Evolutionary conservation across 192 early-diverging fungal species (phyloP).

Genomic region (Fimicolochytrium jonesii): DNA sequence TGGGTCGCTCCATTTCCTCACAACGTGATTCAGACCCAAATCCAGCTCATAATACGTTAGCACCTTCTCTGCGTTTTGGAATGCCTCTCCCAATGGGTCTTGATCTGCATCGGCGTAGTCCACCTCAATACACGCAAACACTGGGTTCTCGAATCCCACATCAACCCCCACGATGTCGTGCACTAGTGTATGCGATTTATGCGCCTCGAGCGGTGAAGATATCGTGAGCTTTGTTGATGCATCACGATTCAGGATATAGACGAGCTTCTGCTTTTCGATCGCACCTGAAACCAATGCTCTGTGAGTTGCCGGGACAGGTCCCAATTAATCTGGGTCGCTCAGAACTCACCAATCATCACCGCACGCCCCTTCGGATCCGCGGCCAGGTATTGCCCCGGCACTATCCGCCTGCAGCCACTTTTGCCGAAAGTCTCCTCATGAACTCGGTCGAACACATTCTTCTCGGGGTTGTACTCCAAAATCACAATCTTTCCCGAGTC

Average conservation of each 20-base stretch:
- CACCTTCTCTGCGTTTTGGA: conserved; percentile 65
- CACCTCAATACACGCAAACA: conserved; percentile 91
- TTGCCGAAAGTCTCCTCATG: conserved; percentile 95
- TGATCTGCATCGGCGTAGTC: conserved; percentile 79
- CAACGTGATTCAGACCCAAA: conserved; percentile 97
- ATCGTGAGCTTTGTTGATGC: conserved; percentile 74
- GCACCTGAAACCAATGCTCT: conserved; percentile 50
- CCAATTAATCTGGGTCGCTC: neutral
- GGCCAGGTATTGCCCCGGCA: conserved; percentile 95
- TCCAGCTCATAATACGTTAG: conserved; percentile 92
- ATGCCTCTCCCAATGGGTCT: conserved; percentile 67
- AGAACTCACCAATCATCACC: conserved; percentile 76
- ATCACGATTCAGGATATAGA: conserved; percentile 96
- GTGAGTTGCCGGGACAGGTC: neutral
- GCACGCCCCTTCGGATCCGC: conserved; percentile 94
- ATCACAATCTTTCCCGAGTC: conserved; percentile 89
- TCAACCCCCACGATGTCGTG: conserved; percentile 85
- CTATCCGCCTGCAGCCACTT: conserved; percentile 79
- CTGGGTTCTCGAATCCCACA: conserved; percentile 97
- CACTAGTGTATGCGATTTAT: conserved; percentile 72
- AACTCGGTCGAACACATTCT: conserved; percentile 71
- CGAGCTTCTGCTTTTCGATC: conserved; percentile 91
- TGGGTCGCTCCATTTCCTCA: conserved; percentile 88
- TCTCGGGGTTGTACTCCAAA: conserved; percentile 77
- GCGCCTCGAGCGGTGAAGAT: conserved; percentile 94